A percentile compares a stretch with the other conserved stretches of the same genome.
These are phyloP conservation scores for Luvunga scandens DNA, from an alignment of 345 rosid genomes.

Conservation along the genomic window DNA sequence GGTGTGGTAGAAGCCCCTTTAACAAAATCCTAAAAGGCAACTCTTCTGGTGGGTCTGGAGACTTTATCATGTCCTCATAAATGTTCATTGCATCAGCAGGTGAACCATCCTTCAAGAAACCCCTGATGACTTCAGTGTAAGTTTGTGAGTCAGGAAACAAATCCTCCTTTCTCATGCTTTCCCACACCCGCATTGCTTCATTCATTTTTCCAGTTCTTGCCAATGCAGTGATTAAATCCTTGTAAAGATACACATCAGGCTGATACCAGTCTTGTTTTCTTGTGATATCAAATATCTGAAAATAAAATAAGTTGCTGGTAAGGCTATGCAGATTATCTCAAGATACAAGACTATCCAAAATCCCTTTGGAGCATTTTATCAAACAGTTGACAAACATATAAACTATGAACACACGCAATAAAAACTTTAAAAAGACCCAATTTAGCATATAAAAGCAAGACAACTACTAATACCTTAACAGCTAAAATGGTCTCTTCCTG, in stretches of 20 bases:
- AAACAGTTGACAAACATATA: constrained; percentile 25
- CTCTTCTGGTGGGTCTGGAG: constrained; percentile 92
- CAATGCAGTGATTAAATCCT: constrained; percentile 74
- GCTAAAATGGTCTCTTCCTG: constrained; percentile 76
- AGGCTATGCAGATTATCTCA: neutral
- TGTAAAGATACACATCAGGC: constrained; percentile 78
- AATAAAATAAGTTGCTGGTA: constrained; percentile 6
- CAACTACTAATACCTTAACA: constrained; percentile 47
- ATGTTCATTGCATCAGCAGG: constrained; percentile 94
- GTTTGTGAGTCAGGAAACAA: constrained; percentile 88
- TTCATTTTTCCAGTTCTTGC: constrained; percentile 72
- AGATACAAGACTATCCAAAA: neutral
- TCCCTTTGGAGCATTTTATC: constrained; percentile 35
- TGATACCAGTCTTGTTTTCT: constrained; percentile 81
- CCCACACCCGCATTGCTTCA: constrained; percentile 76
- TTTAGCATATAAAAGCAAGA: neutral
- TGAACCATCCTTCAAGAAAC: constrained; percentile 76
- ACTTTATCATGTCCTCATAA: constrained; percentile 87
- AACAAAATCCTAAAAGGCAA: constrained; percentile 84
- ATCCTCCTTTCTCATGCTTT: constrained; percentile 64
- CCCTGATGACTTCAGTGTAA: constrained; percentile 81
- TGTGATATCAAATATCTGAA: constrained; percentile 70
- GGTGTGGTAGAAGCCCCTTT: constrained; percentile 88
- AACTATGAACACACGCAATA: neutral
- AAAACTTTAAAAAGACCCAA: constrained; percentile 2